These are phyloP conservation scores for Plicaturopsis crispa DNA, from an alignment of 768 basidiomycete genomes.

Conservation along the genomic window DNA sequence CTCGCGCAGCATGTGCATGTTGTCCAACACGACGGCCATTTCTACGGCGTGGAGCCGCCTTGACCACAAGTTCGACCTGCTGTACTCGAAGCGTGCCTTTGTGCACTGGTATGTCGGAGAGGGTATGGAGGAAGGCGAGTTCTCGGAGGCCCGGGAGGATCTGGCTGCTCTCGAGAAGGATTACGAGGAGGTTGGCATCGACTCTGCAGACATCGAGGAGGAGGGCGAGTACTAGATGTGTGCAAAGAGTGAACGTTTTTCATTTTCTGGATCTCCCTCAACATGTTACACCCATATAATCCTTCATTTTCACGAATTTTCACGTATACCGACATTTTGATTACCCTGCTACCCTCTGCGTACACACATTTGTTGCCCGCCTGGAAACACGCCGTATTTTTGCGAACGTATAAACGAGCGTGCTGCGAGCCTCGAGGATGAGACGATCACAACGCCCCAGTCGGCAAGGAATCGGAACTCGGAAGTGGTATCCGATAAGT, in stretches of 20 bases:
- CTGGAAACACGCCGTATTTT: too few relatives aligned
- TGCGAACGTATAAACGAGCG: too few relatives aligned
- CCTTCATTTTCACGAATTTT: background rate
- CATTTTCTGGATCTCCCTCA: constrained; percentile 1
- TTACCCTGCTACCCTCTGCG: background rate
- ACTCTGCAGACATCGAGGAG: constrained; percentile 69
- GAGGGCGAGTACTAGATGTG: constrained; percentile 41
- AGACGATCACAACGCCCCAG: background rate
- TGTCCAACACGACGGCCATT: constrained; percentile 70
- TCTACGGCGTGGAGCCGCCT: constrained; percentile 68
- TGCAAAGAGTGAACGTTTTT: constrained; percentile 1
- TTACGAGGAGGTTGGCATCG: constrained; percentile 83
- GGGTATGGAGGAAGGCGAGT: constrained; percentile 99
- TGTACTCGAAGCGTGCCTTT: constrained; percentile 85
- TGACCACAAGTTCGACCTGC: constrained; percentile 76
- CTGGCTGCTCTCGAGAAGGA: constrained; percentile 96
- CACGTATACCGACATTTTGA: background rate
- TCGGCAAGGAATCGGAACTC: background rate
- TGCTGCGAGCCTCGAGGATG: too few relatives aligned
- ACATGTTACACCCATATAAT: constrained; percentile 1
- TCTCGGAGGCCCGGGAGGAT: constrained; percentile 97
- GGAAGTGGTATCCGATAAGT: too few relatives aligned
- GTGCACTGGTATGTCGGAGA: constrained; percentile 97
- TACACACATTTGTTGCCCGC: too few relatives aligned
- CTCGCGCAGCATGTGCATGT: constrained; percentile 69